Conservation (phyloP, 2,329 filamentous ascomycete species). For the Trichoderma guizhouense region DNA sequence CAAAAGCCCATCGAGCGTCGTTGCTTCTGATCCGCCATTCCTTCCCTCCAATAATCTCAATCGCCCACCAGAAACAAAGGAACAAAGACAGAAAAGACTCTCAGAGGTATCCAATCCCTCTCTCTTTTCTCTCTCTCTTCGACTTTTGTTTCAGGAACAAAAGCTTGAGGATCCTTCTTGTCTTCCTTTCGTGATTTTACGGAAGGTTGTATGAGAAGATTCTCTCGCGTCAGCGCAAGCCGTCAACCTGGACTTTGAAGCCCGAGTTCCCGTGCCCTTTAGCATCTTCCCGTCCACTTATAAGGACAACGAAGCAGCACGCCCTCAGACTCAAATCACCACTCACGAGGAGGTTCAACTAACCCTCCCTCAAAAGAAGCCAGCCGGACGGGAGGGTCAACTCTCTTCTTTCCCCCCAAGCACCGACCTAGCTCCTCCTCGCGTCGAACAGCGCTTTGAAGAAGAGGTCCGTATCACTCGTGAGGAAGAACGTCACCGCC, state of each 20-base stretch:
- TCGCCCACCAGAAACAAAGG: slow-evolving; percentile 32
- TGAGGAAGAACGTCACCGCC: slow-evolving; percentile 73
- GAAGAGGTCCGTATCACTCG: slow-evolving; percentile 81
- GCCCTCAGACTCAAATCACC: slow-evolving; percentile 48
- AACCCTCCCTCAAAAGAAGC: slow-evolving; percentile 65
- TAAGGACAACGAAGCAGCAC: slow-evolving; percentile 56
- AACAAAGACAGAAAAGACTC: slow-evolving; percentile 35
- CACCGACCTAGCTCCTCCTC: slow-evolving; percentile 55
- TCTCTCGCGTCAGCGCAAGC: slow-evolving; percentile 65
- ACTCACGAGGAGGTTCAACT: slow-evolving; percentile 88
- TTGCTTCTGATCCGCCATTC: slow-evolving; percentile 27
- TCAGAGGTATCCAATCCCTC: slow-evolving; percentile 34
- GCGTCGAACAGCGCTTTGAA: slow-evolving; percentile 62
- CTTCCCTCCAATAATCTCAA: slow-evolving; percentile 39
- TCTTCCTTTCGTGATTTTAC: slow-evolving; percentile 63
- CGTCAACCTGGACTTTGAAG: slow-evolving; percentile 99
- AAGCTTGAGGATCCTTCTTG: slow-evolving; percentile 66
- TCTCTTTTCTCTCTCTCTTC: slow-evolving; percentile 38
- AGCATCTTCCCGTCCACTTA: slow-evolving; percentile 99
- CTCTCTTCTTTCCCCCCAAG: slow-evolving; percentile 69
- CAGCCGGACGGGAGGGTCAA: slow-evolving; percentile 98
- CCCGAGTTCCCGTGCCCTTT: slow-evolving; percentile 97
- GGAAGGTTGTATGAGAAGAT: slow-evolving; percentile 63
- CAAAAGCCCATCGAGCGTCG: slow-evolving; percentile 40
- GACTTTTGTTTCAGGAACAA: slow-evolving; percentile 56